Evolutionary conservation across 176 grass and related monocot genomes (phyloP), one percentile per base, ranked within the genome.

Genomic region (Eragrostis nindensis): DNA sequence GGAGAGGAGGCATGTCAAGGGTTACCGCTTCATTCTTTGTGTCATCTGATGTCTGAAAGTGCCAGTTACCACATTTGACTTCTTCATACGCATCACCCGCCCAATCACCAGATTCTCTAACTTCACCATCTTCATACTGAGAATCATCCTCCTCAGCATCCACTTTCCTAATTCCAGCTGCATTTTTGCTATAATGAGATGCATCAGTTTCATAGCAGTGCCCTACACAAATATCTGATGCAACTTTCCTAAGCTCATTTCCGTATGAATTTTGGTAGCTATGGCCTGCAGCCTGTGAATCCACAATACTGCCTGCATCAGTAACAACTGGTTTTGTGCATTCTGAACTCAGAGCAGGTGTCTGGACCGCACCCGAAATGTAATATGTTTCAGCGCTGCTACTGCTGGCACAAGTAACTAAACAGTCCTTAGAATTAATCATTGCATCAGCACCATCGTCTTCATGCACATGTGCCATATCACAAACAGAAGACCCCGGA

Each of bases 51-150:
- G 56, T 82, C 50, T 86, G 80, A 78, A 88, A 70, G 80, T 80
- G 64, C 64, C 47, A 80, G 8, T 71, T 81, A 45, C 19, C 80
- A 86, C 7, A 49, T 74, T 93, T 85, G 62, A 63, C 61, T 80
- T n/a, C n/a, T n/a, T 88, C 79, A 82, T 77, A 90, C 17, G 73
- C 69, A 47, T 91, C 86, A 83, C 69, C 83, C 26, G 46, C 79
- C 96, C 96, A 95, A 79, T 75, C 75, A 73, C 70, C 65, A 68
- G 86, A 91, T 82, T 95, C 96, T 83, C 92, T 95, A 56, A 99
- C 75, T 70, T 99, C 96, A 18, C 96, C 96, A 77, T 99, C 96
- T 67, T 99, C 96, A 71, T 95, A 99, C 78, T 98, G 96, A 87
- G 90, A 95, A 78, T 99, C 96, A 53, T 99, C 93, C 57, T 96